phyloP scores from a whole-genome alignment of 495 filamentous ascomycete genomes.

The Pyronema domesticum region DNA sequence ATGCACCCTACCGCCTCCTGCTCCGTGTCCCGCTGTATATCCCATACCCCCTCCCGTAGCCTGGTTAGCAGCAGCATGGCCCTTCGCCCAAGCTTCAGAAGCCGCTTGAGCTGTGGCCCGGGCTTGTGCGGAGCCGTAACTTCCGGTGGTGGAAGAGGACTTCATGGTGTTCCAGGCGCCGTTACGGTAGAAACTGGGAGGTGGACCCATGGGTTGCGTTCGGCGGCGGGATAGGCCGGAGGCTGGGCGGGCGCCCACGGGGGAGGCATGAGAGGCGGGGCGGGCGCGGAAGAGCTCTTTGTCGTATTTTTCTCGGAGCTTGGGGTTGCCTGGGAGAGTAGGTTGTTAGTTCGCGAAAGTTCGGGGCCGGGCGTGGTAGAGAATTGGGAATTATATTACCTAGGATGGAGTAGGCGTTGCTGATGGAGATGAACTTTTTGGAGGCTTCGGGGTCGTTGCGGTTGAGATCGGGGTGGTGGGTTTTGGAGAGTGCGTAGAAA shows the following conservation, averaged over 20 bases:
- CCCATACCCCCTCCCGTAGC: too few species aligned
- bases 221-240: slow-evolving; percentile 64
- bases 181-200: slow-evolving; percentile 67
- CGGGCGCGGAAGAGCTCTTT: slow-evolving; percentile 35
- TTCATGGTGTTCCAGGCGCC: slow-evolving; percentile 43
- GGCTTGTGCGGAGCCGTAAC: too few species aligned
- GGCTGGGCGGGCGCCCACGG: slow-evolving; percentile 51
- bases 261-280: slow-evolving; percentile 26
- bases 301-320: slow-evolving; percentile 66
- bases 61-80: too few species aligned
- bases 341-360: too few species aligned
- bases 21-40: too few species aligned
- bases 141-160: too few species aligned
- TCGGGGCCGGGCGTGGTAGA: too few species aligned
- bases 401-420: slow-evolving; percentile 70
- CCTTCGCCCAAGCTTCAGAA: too few species aligned
- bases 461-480: slow-evolving; percentile 88
- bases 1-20: too few species aligned
- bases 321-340: slow-evolving; percentile 31
- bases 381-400: slow-evolving; percentile 12
- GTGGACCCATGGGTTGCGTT: slow-evolving; percentile 60
- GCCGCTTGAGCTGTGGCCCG: too few species aligned
- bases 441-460: slow-evolving; percentile 52
- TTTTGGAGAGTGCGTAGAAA: slow-evolving; percentile 85
- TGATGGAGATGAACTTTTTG: slow-evolving; percentile 65